These are phyloP conservation scores for Lactifluus hygrophoroides DNA, from an alignment of 768 basidiomycete genomes.

Conservation along the genomic window DNA sequence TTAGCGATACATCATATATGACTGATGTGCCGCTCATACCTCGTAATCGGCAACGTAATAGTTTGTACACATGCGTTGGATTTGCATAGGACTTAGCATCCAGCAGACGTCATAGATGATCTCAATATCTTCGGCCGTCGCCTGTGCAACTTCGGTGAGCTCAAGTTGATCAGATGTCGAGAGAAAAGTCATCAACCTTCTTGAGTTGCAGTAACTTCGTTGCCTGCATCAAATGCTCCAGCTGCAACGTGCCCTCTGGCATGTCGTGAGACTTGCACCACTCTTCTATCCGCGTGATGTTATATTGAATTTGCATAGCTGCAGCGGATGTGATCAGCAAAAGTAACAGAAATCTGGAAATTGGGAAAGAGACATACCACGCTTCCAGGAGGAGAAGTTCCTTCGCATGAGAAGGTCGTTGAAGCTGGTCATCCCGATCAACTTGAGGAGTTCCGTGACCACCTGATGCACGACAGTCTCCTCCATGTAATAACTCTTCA, in stretches of 20 bases:
- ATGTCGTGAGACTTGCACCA: constrained; percentile 99
- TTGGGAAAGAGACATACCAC: constrained; percentile 51
- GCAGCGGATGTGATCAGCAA: constrained; percentile 5
- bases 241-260: constrained; percentile 95
- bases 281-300: constrained; percentile 94
- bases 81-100: constrained; percentile 99
- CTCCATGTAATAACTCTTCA: constrained; percentile 99
- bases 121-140: constrained; percentile 91
- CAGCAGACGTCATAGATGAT: constrained; percentile 99
- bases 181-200: constrained; percentile 54
- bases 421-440: constrained; percentile 95
- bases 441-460: constrained; percentile 86
- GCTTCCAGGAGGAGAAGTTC: constrained; percentile 99
- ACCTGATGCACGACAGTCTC: constrained; percentile 95
- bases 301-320: constrained; percentile 99
- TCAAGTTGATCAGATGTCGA: not conserved
- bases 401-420: constrained; percentile 97
- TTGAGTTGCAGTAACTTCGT: constrained; percentile 96
- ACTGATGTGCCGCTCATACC: constrained; percentile 35
- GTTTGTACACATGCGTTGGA: constrained; percentile 98
- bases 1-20: not conserved
- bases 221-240: constrained; percentile 99
- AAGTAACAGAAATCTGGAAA: not conserved
- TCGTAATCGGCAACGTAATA: constrained; percentile 99
- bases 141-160: constrained; percentile 36